Evolutionary conservation across 345 rosid genomes (phyloP).

Genomic region (Heritiera littoralis): DNA sequence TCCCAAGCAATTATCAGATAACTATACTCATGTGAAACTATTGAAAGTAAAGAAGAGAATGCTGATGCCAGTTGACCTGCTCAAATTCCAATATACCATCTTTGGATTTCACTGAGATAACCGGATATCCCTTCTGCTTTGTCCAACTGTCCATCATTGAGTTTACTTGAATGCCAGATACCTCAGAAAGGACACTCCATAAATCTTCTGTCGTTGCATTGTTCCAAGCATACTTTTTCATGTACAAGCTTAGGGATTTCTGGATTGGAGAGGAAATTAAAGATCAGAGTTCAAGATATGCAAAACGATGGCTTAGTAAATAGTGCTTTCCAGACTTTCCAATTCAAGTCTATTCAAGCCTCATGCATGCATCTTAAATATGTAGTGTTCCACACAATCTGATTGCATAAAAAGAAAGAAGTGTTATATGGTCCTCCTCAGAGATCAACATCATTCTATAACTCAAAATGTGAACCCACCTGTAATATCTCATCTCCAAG

Average conservation of each 20-base stretch:
- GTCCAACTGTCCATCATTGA: slow-evolving; percentile 92
- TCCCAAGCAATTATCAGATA: slow-evolving; percentile 11
- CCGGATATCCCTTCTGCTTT: slow-evolving; percentile 86
- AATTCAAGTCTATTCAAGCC: background rate
- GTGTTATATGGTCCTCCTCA: background rate
- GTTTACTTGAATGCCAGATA: slow-evolving; percentile 85
- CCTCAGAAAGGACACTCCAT: slow-evolving; percentile 84
- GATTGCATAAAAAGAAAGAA: background rate
- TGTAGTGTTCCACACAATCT: background rate
- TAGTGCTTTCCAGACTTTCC: background rate
- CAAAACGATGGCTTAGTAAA: background rate
- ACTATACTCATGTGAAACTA: background rate
- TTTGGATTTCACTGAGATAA: slow-evolving; percentile 63
- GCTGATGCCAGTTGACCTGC: slow-evolving; percentile 51
- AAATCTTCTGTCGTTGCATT: slow-evolving; percentile 93
- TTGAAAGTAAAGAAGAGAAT: background rate
- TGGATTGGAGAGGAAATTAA: slow-evolving; percentile 25
- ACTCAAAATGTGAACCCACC: slow-evolving; percentile 43
- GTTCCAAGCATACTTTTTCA: slow-evolving; percentile 65
- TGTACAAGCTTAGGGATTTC: slow-evolving; percentile 89
- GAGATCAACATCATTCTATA: background rate
- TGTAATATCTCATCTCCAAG: slow-evolving; percentile 87
- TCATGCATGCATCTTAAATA: background rate
- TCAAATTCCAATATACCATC: slow-evolving; percentile 76
- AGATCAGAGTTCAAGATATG: background rate